Evolutionary conservation across 345 rosid species (phyloP), one percentile per base, ranked within the genome.

Genomic region (Carallia pectinifolia): DNA sequence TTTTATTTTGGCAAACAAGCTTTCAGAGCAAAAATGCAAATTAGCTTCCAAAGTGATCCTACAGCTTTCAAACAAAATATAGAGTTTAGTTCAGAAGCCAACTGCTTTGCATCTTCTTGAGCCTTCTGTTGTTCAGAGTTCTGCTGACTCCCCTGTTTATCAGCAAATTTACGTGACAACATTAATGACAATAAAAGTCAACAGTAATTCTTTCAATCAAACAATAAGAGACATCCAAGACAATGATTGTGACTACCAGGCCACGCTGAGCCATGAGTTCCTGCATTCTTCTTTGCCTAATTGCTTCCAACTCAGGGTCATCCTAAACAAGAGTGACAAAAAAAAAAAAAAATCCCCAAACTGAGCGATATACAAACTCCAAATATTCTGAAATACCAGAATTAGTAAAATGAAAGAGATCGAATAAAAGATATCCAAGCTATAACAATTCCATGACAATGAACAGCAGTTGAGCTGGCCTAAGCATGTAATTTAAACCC

Each of bases 231-330:
- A 33, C 8, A 27, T 13, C n/a, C 27, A 27, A 56, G 15, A 9
- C 60, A 56, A 5, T 9, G 60, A 71, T 50, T 8, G 37, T 15
- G 38, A 74, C 67, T 85, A 91, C 94, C 78, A 65, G 29, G 79
- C 97, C 90, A 27, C 80, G 92, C 61, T 80, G 92, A 79, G 90
- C 97, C 99, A 91, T 91, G 19, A 94, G 90, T 82, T 94, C 96
- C 78, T 85, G 98, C 98, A 94, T 94, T 76, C 97, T 88, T 81
- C 92, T 89, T 75, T 89, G 89, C 65, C 98, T 89, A 17, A 94
- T 94, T 54, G 98, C 97, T 82, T 94, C 96, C 30, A 94, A 73
- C 65, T 94, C 98, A 69, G 98, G 95, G 80, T 91, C 98, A 81
- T 96, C 98, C 97, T 94, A 83, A 69, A 63, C 31, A 74, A 50